A percentile compares a stretch with the other conserved stretches of the same genome.
These are phyloP conservation scores for Hemileccinum rubropunctum DNA, from an alignment of 768 basidiomycete species.

Conservation along the genomic window DNA sequence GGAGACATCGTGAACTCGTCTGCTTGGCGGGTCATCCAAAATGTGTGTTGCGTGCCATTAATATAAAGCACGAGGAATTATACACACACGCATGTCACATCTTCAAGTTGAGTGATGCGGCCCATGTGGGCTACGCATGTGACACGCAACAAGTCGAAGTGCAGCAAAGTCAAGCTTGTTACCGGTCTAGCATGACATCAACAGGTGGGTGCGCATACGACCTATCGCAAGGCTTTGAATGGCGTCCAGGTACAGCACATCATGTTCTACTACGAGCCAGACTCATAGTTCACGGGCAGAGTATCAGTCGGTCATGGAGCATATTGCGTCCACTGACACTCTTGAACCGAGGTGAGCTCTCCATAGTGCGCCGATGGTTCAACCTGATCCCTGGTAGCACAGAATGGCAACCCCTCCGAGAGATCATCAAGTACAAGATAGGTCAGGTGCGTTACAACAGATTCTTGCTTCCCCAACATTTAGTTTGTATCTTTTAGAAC, in stretches of 20 bases:
- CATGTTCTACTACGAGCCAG: not conserved
- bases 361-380: constrained; percentile 2
- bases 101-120: too few species aligned
- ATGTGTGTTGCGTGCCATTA: not conserved
- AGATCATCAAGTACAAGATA: constrained; percentile 71
- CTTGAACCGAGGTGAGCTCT: constrained; percentile 49
- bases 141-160: too few species aligned
- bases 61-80: too few species aligned
- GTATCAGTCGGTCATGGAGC: constrained; percentile 55
- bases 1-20: constrained; percentile 13
- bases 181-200: constrained; percentile 18
- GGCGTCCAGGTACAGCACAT: constrained; percentile 47
- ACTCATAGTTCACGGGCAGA: constrained; percentile 38
- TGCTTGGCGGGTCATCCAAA: not conserved
- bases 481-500: constrained; percentile 38
- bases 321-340: constrained; percentile 62
- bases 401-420: constrained; percentile 69
- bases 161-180: not conserved
- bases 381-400: constrained; percentile 38
- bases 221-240: constrained; percentile 38
- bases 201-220: constrained; percentile 7
- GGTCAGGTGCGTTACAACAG: constrained; percentile 46
- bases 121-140: too few species aligned
- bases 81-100: too few species aligned
- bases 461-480: not conserved